Evolutionary conservation across 306 rosid species (phyloP), one percentile per base, ranked within the genome.

Genomic region (Trifolium pratense): DNA sequence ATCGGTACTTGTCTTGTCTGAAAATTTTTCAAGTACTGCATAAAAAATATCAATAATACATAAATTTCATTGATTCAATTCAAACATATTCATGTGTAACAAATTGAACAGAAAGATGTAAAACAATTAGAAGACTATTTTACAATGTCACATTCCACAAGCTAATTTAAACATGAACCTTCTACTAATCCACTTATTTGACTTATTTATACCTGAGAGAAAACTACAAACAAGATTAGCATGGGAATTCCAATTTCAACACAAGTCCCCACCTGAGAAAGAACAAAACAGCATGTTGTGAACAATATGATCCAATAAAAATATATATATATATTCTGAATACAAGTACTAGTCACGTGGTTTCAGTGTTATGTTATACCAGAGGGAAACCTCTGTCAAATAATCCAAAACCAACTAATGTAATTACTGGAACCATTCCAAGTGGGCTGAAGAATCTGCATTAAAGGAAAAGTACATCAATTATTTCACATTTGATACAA

Each of bases 381-480:
- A 95, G 83, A 56, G 92, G 96, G 82, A 95, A 95, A 18, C 99
- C 99, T 91, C 97, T 91, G 76, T 95, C 99, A 82, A 95, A 91
- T 78, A 91, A 77, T 73, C 99, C 99, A 79, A 95, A 95, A 73
- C 99, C 99, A 70, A 86, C 93, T 74, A 95, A 82, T 63, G 99
- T 86, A 59, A 95, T 95, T 68, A 95, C 97, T 6, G 99, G 99
- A 66, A 86, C 97, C 99, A 95, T 95, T 74, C 97, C 97, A 74
- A 95, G 93, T n/a, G 99, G 99, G 76, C 99, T 95, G 86, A 95
- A 95, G 86, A 95, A 95, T 79, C 99, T 95, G 89, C 63, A 77
- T 18, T 48, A 45, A 69, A 68, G 36, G 36, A 42, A 63, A 61
- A 75, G 14, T 64, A 64, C 70, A 64, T 72, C 61, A 37, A 49